Evolutionary conservation across 768 basidiomycete genomes (phyloP).

Genomic region (Lyophyllum semitale): DNA sequence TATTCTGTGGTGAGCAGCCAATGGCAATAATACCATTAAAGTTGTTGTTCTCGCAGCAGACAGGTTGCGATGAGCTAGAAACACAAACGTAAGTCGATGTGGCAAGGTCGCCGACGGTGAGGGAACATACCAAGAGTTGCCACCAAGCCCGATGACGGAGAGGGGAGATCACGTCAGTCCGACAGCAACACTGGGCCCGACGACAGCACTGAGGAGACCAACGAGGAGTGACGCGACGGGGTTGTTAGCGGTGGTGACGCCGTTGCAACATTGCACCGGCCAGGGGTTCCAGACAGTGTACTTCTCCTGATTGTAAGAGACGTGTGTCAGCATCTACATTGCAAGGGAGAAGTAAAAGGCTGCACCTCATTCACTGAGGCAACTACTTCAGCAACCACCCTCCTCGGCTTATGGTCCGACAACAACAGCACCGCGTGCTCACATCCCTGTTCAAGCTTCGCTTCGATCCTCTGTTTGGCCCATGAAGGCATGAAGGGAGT

Average conservation of each 20-base stretch:
- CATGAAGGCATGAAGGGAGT: too few relatives aligned
- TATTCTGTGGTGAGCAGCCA: slow-evolving; percentile 43
- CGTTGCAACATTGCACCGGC: slow-evolving; percentile 48
- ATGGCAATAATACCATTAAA: slow-evolving; percentile 45
- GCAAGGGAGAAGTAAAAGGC: background rate
- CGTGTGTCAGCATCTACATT: background rate
- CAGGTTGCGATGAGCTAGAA: slow-evolving; percentile 37
- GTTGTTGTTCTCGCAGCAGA: slow-evolving; percentile 48
- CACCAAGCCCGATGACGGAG: slow-evolving; percentile 29
- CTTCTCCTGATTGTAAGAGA: slow-evolving; percentile 27
- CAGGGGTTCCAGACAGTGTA: slow-evolving; percentile 35
- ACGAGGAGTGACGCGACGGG: slow-evolving; percentile 18
- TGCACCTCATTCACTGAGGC: too few relatives aligned
- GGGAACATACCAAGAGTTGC: slow-evolving; percentile 31
- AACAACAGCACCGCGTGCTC: too few relatives aligned
- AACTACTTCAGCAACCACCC: too few relatives aligned
- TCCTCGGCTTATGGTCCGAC: too few relatives aligned
- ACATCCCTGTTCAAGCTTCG: too few relatives aligned
- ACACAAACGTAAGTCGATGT: background rate
- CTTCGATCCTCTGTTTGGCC: too few relatives aligned
- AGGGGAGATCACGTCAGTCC: slow-evolving; percentile 40
- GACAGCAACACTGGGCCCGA: slow-evolving; percentile 24
- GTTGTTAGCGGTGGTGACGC: slow-evolving; percentile 19
- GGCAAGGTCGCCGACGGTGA: background rate
- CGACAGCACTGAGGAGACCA: slow-evolving; percentile 32